Conservation (phyloP, 2,329 filamentous ascomycete species). For the Aureobasidium sp. region DNA sequence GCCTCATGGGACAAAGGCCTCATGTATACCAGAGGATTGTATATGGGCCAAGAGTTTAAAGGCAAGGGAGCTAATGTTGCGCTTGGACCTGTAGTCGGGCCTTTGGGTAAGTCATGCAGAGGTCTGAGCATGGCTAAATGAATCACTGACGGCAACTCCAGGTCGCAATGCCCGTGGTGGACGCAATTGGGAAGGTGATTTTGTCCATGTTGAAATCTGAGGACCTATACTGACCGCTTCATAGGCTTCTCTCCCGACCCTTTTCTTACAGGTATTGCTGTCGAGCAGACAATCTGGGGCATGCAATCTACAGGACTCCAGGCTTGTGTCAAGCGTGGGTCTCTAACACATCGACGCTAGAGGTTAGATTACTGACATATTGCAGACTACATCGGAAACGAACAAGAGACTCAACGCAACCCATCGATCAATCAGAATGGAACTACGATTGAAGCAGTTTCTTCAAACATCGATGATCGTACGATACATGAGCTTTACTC, state of each 20-base stretch:
- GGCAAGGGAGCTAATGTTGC: conserved; percentile 47
- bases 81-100: conserved; percentile 42
- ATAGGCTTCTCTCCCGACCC: conserved; percentile 45
- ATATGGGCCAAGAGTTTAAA: conserved; percentile 26
- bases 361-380: not conserved
- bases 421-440: conserved; percentile 20
- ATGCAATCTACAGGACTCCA: conserved; percentile 37
- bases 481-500: conserved; percentile 69
- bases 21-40: conserved; percentile 26
- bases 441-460: conserved; percentile 28
- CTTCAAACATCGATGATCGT: conserved; percentile 42
- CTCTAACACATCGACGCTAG: conserved; percentile 20
- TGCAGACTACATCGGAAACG: conserved; percentile 44
- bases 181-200: conserved; percentile 27
- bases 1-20: conserved; percentile 33
- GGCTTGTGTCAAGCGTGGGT: conserved; percentile 40
- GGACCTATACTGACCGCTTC: conserved; percentile 30
- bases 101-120: conserved; percentile 24
- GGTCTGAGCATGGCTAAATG: not conserved
- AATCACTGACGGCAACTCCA: not conserved
- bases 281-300: conserved; percentile 38
- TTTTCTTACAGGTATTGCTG: conserved; percentile 40
- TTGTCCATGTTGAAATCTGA: conserved; percentile 24
- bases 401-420: conserved; percentile 41
- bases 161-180: conserved; percentile 17